Evolutionary conservation across 805 yeast species (phyloP), one percentile per base, ranked within the genome.

Genomic region (Myxozyma vanderwaltii): DNA sequence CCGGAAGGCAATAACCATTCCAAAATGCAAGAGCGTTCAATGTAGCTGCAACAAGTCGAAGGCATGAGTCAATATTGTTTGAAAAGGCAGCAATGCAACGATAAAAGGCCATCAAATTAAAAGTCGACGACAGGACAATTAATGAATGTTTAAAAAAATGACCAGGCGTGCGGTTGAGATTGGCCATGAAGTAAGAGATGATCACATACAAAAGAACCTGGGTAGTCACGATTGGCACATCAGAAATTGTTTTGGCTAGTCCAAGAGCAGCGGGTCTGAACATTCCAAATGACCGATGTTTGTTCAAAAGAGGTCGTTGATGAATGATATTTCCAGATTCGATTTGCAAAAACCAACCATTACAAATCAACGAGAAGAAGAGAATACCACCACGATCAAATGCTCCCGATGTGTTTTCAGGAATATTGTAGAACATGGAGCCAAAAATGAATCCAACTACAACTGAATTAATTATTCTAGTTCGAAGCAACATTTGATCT

Each of bases 231-330:
- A 77, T 69, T 3, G 87, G 88, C 31, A 84, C 63, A 67, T 86
- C 89, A 4, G 86, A 76, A n/a, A 84, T 61, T 56, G 85, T 78
- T 2, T 86, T 81, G 0, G 87, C 85, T 38, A 85, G 66, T 0
- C 89, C 86, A 65, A 85, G 85, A 4, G 89, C 86, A 54, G 84
- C 74, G 15, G 86, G 86, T 58, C 80, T 84, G 66, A 83, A 84
- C 46, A 84, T 69, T 1, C 86, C 83, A 67, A 79, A 83, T 33
- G 76, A 76, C 59, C 80, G 80, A 62, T 84, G 88, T 68, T 84
- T 84, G 77, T 81, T 81, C 27, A 86, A 79, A 63, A 88, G 82
- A 49, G 85, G 81, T 63, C 87, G 78, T 46, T 81, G 76, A 23
- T 75, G 79, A 65, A 82, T 76, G 67, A 80, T 70, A 46, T 74